phyloP scores from a whole-genome alignment of 345 rosid genomes.

The Citrus trifoliata region DNA sequence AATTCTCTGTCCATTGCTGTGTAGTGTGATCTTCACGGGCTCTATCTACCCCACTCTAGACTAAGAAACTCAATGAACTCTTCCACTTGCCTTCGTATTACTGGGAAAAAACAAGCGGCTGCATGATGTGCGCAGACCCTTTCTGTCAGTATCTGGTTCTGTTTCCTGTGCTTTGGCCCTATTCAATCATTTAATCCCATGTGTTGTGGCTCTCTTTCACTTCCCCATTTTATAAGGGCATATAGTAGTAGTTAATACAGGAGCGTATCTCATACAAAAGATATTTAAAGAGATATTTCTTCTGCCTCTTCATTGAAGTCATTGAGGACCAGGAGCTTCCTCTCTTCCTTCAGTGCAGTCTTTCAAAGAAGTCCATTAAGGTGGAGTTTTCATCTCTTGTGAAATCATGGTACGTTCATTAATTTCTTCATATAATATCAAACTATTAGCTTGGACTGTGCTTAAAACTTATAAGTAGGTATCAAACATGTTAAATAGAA shows the following conservation, averaged over 20 bases:
- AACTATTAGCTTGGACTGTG: not conserved
- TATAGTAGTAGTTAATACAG: not conserved
- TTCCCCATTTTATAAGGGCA: not conserved
- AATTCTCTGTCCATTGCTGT: conserved; percentile 11
- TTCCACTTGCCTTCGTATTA: conserved; percentile 31
- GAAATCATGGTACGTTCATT: not conserved
- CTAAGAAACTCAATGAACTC: conserved; percentile 1
- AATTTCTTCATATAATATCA: not conserved
- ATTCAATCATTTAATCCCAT: conserved; percentile 16
- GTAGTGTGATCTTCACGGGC: conserved; percentile 25
- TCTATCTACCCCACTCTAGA: not conserved
- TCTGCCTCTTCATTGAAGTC: not conserved
- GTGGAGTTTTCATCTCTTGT: not conserved
- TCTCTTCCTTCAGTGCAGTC: not conserved
- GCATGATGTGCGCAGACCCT: conserved; percentile 12
- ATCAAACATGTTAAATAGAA: too few species aligned
- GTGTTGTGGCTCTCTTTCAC: conserved; percentile 10
- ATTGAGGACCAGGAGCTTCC: not conserved
- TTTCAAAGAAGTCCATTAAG: not conserved
- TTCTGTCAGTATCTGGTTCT: conserved; percentile 29
- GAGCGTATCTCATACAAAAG: not conserved
- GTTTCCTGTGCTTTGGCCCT: conserved; percentile 15
- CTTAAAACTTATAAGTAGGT: too few species aligned
- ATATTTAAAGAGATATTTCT: conserved; percentile 19
- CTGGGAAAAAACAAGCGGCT: conserved; percentile 12